phyloP scores from a whole-genome alignment of 2,329 filamentous ascomycete species.

The Pseudogymnoascus sp. region DNA sequence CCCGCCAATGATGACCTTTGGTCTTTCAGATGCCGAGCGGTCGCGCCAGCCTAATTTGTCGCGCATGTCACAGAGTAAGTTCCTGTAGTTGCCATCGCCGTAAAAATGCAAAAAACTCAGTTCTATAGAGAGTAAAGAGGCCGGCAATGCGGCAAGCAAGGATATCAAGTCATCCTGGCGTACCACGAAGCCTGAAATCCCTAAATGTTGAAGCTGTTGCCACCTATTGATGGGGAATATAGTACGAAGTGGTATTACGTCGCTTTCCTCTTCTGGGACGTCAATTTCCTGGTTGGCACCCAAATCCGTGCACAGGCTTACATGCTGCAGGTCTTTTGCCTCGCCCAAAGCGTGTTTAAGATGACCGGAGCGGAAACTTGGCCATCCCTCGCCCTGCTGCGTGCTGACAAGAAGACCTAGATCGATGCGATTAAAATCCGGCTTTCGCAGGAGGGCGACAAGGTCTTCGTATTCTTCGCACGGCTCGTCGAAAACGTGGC shows the following conservation, averaged over 20 bases:
- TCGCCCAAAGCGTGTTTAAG: conserved; percentile 17
- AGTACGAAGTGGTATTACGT: conserved; percentile 19
- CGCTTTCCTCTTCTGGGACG: background rate
- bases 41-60: conserved; percentile 17
- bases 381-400: conserved; percentile 10
- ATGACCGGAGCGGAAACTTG: conserved; percentile 15
- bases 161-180: conserved; percentile 23
- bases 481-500: conserved; percentile 24
- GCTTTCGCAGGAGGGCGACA: conserved; percentile 17
- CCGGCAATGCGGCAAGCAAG: conserved; percentile 25
- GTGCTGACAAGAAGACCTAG: conserved; percentile 20
- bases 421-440: conserved; percentile 24
- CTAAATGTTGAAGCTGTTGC: conserved; percentile 27
- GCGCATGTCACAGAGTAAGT: conserved; percentile 20
- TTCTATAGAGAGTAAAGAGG: conserved; percentile 26
- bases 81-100: conserved; percentile 12
- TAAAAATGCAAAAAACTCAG: conserved; percentile 29
- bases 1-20: conserved; percentile 9
- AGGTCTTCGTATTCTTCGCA: conserved; percentile 23
- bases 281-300: background rate
- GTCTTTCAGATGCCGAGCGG: conserved; percentile 11
- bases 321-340: conserved; percentile 18
- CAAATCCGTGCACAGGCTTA: conserved; percentile 21
- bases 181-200: conserved; percentile 24
- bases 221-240: conserved; percentile 28